phyloP scores from a whole-genome alignment of 805 yeast genomes.

The Ascoidea rubescens region DNA sequence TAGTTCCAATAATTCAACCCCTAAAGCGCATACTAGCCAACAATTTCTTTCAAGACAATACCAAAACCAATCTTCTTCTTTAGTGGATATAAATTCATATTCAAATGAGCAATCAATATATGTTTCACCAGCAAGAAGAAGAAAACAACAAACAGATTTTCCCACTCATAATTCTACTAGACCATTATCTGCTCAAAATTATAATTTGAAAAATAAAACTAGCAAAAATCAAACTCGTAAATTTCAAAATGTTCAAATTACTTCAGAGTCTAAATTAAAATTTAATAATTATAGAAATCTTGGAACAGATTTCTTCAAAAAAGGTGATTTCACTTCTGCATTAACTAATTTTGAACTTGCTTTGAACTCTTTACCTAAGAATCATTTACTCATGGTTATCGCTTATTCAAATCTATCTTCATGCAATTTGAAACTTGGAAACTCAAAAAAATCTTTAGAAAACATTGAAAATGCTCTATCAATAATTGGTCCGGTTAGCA shows the following conservation, averaged over 20 bases:
- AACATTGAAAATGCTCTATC: slow-evolving; percentile 21
- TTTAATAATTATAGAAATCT: slow-evolving; percentile 15
- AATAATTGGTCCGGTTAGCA: slow-evolving; percentile 15
- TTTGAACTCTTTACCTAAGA: slow-evolving; percentile 40
- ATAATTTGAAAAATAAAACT: neutral
- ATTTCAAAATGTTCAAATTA: no score
- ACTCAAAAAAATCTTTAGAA: slow-evolving; percentile 27
- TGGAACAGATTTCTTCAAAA: slow-evolving; percentile 52
- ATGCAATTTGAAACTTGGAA: slow-evolving; percentile 55
- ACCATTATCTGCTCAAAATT: neutral
- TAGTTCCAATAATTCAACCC: neutral
- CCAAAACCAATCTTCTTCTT: neutral
- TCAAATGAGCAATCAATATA: neutral
- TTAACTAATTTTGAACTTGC: slow-evolving; percentile 43
- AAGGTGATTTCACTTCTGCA: slow-evolving; percentile 75
- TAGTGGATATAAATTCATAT: no score
- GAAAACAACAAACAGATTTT: no score
- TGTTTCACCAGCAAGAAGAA: neutral
- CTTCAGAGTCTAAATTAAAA: no score
- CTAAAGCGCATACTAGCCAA: no score
- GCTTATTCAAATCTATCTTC: slow-evolving; percentile 67
- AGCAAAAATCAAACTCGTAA: no score
- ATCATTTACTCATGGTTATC: slow-evolving; percentile 53
- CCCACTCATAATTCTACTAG: neutral
- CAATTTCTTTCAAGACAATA: no score